Evolutionary conservation across 129 eudicot genomes (phyloP), one percentile per base, ranked within the genome.

Genomic region (Flaveria brownii): DNA sequence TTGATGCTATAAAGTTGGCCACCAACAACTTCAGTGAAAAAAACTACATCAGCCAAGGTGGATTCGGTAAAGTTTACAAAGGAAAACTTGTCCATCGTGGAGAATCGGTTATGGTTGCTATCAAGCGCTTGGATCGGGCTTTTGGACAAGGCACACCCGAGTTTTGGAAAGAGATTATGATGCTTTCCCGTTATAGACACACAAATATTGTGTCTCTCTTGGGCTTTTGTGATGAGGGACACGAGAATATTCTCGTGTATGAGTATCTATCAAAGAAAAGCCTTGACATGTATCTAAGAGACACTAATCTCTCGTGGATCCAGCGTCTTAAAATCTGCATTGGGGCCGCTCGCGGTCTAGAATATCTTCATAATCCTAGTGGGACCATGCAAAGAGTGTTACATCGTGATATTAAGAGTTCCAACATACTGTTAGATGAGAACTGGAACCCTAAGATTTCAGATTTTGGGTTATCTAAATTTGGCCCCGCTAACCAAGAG

Each of bases 341-440:
- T 63, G 69, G 43, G 43, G 69, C 22, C 1, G 69, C 46, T 14
- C 12, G 23, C 4, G 69, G 45, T 13, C 20, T 63, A 15, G 20
- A 14, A 13, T 63, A 15, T 15, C 46, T 63, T 14, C 69, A 63
- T 33, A 63, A 30, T 63, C 20, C 45, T 15, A 5, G 9, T 15
- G 69, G 46, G 3, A 30, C 43, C 22, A 30, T 14, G 18, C 46
- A 28, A 6, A 15, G 43, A 14, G 20, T 63, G 18, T 6, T 63
- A 30, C 69, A 63, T 43, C 46, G 46, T 33, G 46, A 63, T 6
- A 30, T 63, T 14, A 63, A 63, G 22, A 63, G 69, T 33, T 14
- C 22, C 12, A 28, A 30, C 22, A 30, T 63, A 13, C 6, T 63
- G 69, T 63, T 63, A 43, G 69, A 63, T 63, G 69, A 63, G 46